Percentiles rank a stretch among this genome's conserved stretches.
These are phyloP conservation scores for Eremochloa ophiuroides DNA, from an alignment of 176 grass and related monocot species.

Conservation along the genomic window DNA sequence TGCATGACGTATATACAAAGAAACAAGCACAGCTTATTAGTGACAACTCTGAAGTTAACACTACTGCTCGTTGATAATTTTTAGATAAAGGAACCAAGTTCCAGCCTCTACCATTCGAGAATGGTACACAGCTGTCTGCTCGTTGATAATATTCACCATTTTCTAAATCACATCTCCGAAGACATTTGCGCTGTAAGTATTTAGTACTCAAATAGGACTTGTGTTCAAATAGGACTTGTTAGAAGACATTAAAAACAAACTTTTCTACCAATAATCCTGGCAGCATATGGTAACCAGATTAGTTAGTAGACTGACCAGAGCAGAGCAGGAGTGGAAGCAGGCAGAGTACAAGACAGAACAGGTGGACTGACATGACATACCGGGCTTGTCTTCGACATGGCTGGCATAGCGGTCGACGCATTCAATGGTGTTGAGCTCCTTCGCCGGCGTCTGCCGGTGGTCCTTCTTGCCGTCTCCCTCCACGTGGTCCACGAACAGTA, in stretches of 20 bases:
- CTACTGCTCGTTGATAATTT: background rate
- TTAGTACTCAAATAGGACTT: background rate
- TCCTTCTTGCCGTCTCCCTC: slow-evolving; percentile 39
- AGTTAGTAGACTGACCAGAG: background rate
- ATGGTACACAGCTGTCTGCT: too few species aligned
- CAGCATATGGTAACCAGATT: background rate
- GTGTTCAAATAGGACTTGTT: too few species aligned
- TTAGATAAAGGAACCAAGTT: too few species aligned
- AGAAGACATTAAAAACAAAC: slow-evolving; percentile 14
- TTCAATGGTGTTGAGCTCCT: slow-evolving; percentile 30
- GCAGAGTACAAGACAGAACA: background rate
- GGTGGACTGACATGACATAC: slow-evolving; percentile 40
- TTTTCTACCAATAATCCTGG: background rate
- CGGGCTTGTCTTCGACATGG: slow-evolving; percentile 53
- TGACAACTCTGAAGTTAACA: background rate
- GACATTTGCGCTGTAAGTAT: background rate
- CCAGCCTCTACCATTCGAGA: too few species aligned
- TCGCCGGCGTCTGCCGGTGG: slow-evolving; percentile 19
- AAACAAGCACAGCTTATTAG: background rate
- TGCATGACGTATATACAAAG: slow-evolving; percentile 4
- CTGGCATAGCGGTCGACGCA: slow-evolving; percentile 36
- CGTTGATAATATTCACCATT: too few species aligned
- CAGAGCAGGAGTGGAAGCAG: background rate
- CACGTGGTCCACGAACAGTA: slow-evolving; percentile 56
- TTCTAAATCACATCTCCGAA: background rate